These are phyloP conservation scores for Aaosphaeria arxii DNA, from an alignment of 2,329 filamentous ascomycete genomes.

Conservation along the genomic window DNA sequence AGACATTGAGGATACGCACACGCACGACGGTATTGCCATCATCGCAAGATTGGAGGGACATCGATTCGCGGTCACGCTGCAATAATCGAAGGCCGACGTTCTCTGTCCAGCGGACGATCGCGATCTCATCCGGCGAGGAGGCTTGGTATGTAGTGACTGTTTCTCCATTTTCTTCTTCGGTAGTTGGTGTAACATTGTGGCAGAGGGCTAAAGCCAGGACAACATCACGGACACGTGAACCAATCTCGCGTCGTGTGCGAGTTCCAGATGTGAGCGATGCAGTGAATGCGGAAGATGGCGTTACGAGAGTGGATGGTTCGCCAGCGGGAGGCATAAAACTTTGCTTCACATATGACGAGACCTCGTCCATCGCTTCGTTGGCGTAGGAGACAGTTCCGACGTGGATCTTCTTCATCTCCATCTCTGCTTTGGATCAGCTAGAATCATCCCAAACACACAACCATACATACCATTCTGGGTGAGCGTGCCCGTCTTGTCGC, in stretches of 20 bases:
- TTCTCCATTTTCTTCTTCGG: slow-evolving; percentile 76
- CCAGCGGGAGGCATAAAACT: slow-evolving; percentile 60
- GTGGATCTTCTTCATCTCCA: slow-evolving; percentile 99
- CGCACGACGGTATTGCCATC: slow-evolving; percentile 73
- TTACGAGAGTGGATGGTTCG: slow-evolving; percentile 54
- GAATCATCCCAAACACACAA: slow-evolving; percentile 4
- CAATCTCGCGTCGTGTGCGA: slow-evolving; percentile 87
- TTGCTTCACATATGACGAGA: slow-evolving; percentile 79
- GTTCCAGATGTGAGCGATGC: slow-evolving; percentile 65
- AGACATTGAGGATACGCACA: slow-evolving; percentile 87
- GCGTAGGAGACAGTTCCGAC: slow-evolving; percentile 97
- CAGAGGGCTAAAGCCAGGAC: slow-evolving; percentile 89
- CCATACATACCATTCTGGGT: slow-evolving; percentile 71
- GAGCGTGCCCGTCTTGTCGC: slow-evolving; percentile 96
- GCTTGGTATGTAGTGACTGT: slow-evolving; percentile 86
- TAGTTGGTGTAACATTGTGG: slow-evolving; percentile 94
- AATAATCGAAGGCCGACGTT: slow-evolving; percentile 81
- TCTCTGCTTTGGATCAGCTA: slow-evolving; percentile 54
- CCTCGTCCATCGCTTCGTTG: slow-evolving; percentile 98
- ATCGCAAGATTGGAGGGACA: slow-evolving; percentile 75
- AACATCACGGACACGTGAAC: slow-evolving; percentile 86
- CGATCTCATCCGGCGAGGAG: slow-evolving; percentile 96
- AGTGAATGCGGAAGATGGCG: slow-evolving; percentile 69
- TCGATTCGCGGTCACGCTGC: slow-evolving; percentile 82
- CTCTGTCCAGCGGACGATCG: slow-evolving; percentile 94